phyloP scores from a whole-genome alignment of 371 early-diverging fungal species.

The Choanephora cucurbitarum region DNA sequence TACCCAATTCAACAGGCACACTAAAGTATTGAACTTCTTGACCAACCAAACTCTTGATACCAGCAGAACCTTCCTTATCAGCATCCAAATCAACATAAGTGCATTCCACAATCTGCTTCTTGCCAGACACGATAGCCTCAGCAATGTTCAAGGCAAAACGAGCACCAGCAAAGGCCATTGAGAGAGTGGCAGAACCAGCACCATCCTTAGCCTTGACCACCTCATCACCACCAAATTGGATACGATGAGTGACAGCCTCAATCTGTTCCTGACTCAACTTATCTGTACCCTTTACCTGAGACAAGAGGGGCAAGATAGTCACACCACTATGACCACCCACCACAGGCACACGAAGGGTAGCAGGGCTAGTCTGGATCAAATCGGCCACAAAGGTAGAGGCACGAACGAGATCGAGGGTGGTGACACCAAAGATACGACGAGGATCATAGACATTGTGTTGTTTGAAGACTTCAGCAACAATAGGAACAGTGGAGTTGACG shows the following conservation, averaged over 20 bases:
- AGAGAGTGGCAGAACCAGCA: conserved; percentile 80
- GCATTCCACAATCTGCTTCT: conserved; percentile 71
- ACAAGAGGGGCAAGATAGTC: conserved; percentile 83
- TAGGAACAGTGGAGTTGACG: conserved; percentile 99
- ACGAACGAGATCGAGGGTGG: conserved; percentile 85
- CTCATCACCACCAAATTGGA: conserved; percentile 94
- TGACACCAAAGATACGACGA: conserved; percentile 83
- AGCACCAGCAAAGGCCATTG: conserved; percentile 93
- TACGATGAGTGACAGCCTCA: conserved; percentile 76
- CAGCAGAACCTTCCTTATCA: conserved; percentile 53
- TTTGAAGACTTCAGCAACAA: conserved; percentile 96
- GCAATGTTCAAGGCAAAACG: conserved; percentile 77
- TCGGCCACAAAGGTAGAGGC: conserved; percentile 79
- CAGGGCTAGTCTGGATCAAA: conserved; percentile 50
- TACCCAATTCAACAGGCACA: conserved; percentile 81
- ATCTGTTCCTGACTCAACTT: conserved; percentile 66
- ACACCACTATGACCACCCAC: conserved; percentile 92
- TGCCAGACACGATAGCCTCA: conserved; percentile 66
- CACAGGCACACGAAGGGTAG: conserved; percentile 67
- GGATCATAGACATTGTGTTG: conserved; percentile 86
- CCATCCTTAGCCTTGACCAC: conserved; percentile 92
- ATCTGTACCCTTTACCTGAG: conserved; percentile 53
- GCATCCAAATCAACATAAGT: conserved; percentile 83
- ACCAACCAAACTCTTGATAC: conserved; percentile 53
- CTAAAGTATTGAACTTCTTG: conserved; percentile 79